Evolutionary conservation across 768 basidiomycete species (phyloP), one percentile per base, ranked within the genome.

Genomic region (Russula earlei): DNA sequence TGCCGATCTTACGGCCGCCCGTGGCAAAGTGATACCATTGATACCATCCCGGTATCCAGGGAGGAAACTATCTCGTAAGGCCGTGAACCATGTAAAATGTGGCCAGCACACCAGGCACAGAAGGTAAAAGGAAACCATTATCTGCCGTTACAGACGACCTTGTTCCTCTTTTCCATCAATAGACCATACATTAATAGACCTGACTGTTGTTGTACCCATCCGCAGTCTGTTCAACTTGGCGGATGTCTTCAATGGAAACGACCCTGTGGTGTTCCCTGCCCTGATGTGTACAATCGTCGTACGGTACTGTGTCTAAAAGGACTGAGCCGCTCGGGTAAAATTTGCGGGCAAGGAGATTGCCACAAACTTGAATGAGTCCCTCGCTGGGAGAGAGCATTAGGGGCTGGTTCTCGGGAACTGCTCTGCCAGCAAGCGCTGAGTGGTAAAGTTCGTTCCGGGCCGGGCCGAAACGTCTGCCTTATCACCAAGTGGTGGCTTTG

Each of bases 11-110:
- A 37, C 51, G 56, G 51, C 25, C 46, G 3, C 19, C 25, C 19
- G 25, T 34, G 17, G 19, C 20, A 33, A 12, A n/a, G 42, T 34
- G 34, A 37, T n/a, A 15, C 45, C 29, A 40, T 38, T 34, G 34
- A 37, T n/a, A 15, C 45, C 29, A 40, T 38, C 19, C 45, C 27
- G 20, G 56, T 58, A 52, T 53, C 56, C 40, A 58, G 51, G 56
- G 34, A 58, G 51, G 56, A 25, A 53, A 52, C 56, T 51, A 31
- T 54, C 44, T 38, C 36, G 44, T 45, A 37, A 38, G 10, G 8
- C 17, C 2, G 9, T 37, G 25, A 17, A 36, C 22, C 41, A 43
- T 43, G 24, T 24, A 42, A 24, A 42, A 14, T 15, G 24, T 10
- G 20, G 15, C 48, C 48, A 29, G 44, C 20, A 49, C 37, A 40